These are phyloP conservation scores for Porcisia deanei DNA, from an alignment of 208 protist genomes.

Conservation along the genomic window DNA sequence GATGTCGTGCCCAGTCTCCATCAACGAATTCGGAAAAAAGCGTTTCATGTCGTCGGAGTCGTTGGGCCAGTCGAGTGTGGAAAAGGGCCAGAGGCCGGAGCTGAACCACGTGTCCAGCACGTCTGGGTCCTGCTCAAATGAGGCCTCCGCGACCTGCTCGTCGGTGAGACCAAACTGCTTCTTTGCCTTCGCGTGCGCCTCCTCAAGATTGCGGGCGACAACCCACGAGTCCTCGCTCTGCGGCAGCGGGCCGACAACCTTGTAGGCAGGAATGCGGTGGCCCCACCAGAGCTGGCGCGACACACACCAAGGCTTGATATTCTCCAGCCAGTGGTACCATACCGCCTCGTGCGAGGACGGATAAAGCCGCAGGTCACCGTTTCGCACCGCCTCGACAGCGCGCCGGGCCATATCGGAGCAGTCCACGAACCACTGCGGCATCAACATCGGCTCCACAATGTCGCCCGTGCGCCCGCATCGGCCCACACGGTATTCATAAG, in stretches of 20 bases:
- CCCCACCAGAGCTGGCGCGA: conserved; percentile 99
- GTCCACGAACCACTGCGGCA: conserved; percentile 99
- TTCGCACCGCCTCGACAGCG: conserved; percentile 85
- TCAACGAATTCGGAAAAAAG: conserved; percentile 97
- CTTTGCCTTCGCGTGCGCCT: conserved; percentile 91
- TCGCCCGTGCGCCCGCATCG: conserved; percentile 98
- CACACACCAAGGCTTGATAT: conserved; percentile 98
- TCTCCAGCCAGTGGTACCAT: conserved; percentile 97
- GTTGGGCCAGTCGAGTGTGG: conserved; percentile 96
- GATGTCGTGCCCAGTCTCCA: conserved; percentile 99
- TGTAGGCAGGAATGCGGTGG: conserved; percentile 99
- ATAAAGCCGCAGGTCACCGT: conserved; percentile 94
- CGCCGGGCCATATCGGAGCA: conserved; percentile 90
- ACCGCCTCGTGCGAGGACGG: conserved; percentile 91
- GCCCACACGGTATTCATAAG: conserved; percentile 96
- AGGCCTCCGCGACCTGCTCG: conserved; percentile 49
- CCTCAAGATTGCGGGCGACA: conserved; percentile 91
- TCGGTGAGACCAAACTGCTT: conserved; percentile 83
- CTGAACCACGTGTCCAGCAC: conserved; percentile 99
- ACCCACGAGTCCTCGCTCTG: conserved; percentile 90
- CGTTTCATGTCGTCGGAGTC: conserved; percentile 91
- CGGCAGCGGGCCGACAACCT: conserved; percentile 50
- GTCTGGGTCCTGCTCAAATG: conserved; percentile 97
- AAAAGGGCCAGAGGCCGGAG: conserved; percentile 99
- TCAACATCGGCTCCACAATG: conserved; percentile 99